Evolutionary conservation across 1,139 yeast species (phyloP).

Genomic region (Candida dubliniensis): DNA sequence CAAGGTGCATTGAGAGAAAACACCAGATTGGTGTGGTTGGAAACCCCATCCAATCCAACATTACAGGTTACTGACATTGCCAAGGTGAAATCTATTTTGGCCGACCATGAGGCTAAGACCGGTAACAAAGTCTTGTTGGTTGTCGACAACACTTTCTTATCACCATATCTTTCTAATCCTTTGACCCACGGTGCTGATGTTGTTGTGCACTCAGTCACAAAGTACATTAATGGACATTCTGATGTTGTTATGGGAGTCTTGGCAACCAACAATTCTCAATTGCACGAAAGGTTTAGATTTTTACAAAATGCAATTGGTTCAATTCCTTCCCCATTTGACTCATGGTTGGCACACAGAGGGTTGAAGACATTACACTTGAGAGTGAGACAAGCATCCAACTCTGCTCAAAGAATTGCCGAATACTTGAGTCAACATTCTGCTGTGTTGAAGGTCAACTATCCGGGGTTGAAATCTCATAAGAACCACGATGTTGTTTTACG

Average conservation of each 20-base stretch:
- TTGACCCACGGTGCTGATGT: conserved; percentile 81
- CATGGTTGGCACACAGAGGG: conserved; percentile 93
- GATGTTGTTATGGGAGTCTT: conserved; percentile 88
- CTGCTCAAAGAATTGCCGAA: conserved; percentile 74
- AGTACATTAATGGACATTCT: conserved; percentile 90
- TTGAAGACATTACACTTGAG: conserved; percentile 84
- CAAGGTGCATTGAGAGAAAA: conserved; percentile 54
- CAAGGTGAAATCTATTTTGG: conserved; percentile 55
- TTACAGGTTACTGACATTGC: conserved; percentile 71
- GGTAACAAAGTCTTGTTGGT: conserved; percentile 58
- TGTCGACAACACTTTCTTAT: conserved; percentile 91
- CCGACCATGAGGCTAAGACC: conserved; percentile 46
- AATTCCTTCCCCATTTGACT: conserved; percentile 85
- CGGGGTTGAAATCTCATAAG: conserved; percentile 71
- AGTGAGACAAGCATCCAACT: conserved; percentile 64
- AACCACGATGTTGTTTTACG: conserved; percentile 61
- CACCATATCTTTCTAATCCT: conserved; percentile 91
- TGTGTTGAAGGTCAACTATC: conserved; percentile 74
- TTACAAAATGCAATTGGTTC: conserved; percentile 89
- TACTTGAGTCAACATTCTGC: conserved; percentile 51
- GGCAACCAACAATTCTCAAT: conserved; percentile 62
- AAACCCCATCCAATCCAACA: conserved; percentile 88
- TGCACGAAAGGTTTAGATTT: conserved; percentile 68
- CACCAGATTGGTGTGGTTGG: conserved; percentile 83
- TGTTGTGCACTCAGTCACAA: conserved; percentile 86